Evolutionary conservation across 2,329 filamentous ascomycete species (phyloP).

Genomic region (Venturia asperata): DNA sequence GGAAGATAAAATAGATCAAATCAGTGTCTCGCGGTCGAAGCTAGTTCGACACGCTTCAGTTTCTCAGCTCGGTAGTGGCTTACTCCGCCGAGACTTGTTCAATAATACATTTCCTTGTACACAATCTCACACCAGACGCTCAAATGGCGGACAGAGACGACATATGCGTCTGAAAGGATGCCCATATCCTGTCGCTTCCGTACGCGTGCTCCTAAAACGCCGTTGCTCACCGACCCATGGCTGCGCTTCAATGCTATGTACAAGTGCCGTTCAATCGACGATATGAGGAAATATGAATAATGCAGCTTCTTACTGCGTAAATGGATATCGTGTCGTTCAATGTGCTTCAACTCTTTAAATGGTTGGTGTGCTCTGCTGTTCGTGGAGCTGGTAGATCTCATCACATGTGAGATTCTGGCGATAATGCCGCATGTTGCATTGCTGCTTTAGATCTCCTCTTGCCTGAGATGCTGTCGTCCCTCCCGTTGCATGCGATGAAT

Average conservation of each 20-base stretch:
- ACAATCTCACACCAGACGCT: neutral
- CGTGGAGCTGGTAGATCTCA: neutral
- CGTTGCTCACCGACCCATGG: neutral
- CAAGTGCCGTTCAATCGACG: neutral
- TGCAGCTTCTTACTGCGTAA: slow-evolving; percentile 1
- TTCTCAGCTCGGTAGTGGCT: neutral
- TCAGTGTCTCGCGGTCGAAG: neutral
- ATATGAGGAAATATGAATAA: neutral
- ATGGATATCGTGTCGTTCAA: slow-evolving; percentile 1
- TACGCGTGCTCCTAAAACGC: neutral
- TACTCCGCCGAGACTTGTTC: neutral
- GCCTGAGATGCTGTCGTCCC: slow-evolving; percentile 28
- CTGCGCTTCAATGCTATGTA: slow-evolving; percentile 4
- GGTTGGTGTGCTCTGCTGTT: neutral
- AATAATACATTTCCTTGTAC: neutral
- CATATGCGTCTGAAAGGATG: neutral
- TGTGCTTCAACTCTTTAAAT: neutral
- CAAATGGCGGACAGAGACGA: neutral
- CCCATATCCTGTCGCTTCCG: neutral
- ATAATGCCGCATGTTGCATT: neutral
- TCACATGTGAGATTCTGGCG: neutral
- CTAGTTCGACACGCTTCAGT: neutral
- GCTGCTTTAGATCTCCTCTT: neutral
- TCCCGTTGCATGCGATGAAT: slow-evolving; percentile 50
- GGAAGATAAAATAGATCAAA: no score